These are phyloP conservation scores for Fraxinus albicans DNA, from an alignment of 305 asterid genomes.

Conservation along the genomic window DNA sequence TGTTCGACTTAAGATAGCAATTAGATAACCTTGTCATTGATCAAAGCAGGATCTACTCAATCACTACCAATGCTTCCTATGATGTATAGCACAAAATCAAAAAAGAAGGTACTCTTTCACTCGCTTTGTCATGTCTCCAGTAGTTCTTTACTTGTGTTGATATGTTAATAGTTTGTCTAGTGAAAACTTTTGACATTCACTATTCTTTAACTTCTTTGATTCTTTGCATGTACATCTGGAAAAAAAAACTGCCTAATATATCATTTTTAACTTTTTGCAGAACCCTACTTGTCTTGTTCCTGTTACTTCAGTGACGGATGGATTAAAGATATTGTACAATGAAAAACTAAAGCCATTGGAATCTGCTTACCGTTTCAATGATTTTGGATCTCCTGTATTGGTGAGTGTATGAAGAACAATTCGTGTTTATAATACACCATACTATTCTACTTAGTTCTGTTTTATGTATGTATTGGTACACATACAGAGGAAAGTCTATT, in stretches of 20 bases:
- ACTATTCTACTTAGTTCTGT: neutral
- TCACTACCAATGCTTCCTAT: conserved; percentile 32
- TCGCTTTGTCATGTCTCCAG: neutral
- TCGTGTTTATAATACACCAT: neutral
- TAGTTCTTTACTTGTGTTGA: neutral
- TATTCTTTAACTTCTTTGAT: neutral
- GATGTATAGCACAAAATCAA: conserved; percentile 52
- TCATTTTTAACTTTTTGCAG: conserved; percentile 33
- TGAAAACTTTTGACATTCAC: neutral
- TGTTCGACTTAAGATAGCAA: conserved; percentile 9
- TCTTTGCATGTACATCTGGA: neutral
- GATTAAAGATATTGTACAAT: conserved; percentile 69
- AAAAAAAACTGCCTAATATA: conserved; percentile 18
- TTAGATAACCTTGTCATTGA: neutral
- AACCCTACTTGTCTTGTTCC: conserved; percentile 44
- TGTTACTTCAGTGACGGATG: conserved; percentile 82
- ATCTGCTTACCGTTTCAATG: conserved; percentile 75
- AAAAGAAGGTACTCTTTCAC: conserved; percentile 52
- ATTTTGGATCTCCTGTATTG: conserved; percentile 74
- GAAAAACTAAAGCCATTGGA: conserved; percentile 88
- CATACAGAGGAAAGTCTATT: conserved; percentile 22
- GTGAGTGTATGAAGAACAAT: conserved; percentile 41
- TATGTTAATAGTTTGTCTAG: neutral
- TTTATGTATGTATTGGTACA: neutral
- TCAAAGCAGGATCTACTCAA: conserved; percentile 49